Conservation (phyloP, 2,329 filamentous ascomycete species). For the Exophiala mesophila region DNA sequence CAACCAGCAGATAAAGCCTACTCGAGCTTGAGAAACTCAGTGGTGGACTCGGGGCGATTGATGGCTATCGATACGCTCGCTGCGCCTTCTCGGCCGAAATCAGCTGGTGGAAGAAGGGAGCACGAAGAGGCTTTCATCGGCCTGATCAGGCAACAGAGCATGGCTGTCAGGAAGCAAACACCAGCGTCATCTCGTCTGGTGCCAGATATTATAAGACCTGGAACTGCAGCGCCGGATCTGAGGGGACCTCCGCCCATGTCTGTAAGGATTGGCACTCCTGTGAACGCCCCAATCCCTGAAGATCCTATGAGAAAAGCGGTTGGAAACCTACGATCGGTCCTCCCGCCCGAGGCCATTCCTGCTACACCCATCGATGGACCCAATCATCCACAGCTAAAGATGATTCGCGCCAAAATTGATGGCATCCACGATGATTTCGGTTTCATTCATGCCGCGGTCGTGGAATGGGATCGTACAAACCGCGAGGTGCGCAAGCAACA, state of each 20-base stretch:
- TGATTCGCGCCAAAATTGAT: conserved; percentile 16
- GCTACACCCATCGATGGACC: conserved; percentile 2
- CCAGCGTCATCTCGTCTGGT: conserved; percentile 14
- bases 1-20: conserved; percentile 45
- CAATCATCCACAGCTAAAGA: conserved; percentile 13
- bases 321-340: conserved; percentile 10
- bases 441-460: conserved; percentile 39
- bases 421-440: conserved; percentile 37
- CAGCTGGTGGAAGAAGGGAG: conserved; percentile 28
- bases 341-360: conserved; percentile 7
- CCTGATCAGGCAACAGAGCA: conserved; percentile 43
- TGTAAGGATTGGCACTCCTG: conserved; percentile 29
- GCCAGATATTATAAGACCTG: conserved; percentile 31
- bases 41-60: conserved; percentile 40
- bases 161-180: conserved; percentile 18
- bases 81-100: conserved; percentile 22
- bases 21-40: conserved; percentile 42
- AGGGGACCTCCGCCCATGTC: conserved; percentile 31
- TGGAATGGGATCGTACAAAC: conserved; percentile 45
- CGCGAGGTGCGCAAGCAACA: conserved; percentile 41
- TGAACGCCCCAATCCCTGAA: background rate
- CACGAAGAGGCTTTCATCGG: conserved; percentile 45
- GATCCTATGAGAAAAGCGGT: conserved; percentile 15
- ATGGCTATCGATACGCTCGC: conserved; percentile 33
- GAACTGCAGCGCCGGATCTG: conserved; percentile 23